Evolutionary conservation across 2,329 filamentous ascomycete species (phyloP), one percentile per base, ranked within the genome.

Genomic region (Coleophoma eucalyptorum): DNA sequence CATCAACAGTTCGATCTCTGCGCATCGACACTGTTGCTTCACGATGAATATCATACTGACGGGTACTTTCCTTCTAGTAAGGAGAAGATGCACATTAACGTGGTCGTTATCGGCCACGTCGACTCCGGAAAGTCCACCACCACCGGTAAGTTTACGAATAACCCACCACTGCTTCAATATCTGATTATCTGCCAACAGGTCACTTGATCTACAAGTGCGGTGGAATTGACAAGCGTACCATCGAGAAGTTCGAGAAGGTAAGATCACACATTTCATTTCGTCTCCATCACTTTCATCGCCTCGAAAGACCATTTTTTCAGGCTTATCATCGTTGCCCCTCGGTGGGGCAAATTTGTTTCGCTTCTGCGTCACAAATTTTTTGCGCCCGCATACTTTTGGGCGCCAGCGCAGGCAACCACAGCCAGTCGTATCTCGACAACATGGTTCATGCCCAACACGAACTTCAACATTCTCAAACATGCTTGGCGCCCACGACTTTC

Each of bases 191-290:
- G 26, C 6, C 10, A 74, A 88, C 77, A 68, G 84, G 86, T 77
- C 86, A 93, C 83, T 87, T 99, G 86, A 97, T 99, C 89, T 97
- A 97, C 91, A 93, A 99, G 89, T 97, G 94, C 84, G 94, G 94
- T 88, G 94, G 94, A 90, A 99, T 97, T 74, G 94, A 99, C 90
- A 91, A 93, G 86, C 93, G 94, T 91, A 97, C 93, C 78, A 99
- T 99, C 76, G 94, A 99, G 89, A 99, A 99, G 89, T 99, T 99
- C 87, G 94, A 99, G 92, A 99, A 99, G 90, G 91, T 95, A 78
- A 74, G 84, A 48, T 44, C 26, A 18, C 37, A 20, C 33, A 16
- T 46, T 35, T 54, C 7, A 40, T 56, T 51, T 50, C 20, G 34
- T 52, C 38, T 18, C 16, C 12, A 20, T 37, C 31, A 32, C 50